Percentiles rank a stretch among this genome's conserved stretches.
phyloP scores from a whole-genome alignment of 192 early-diverging fungal genomes.

The Coemansia sp. region DNA sequence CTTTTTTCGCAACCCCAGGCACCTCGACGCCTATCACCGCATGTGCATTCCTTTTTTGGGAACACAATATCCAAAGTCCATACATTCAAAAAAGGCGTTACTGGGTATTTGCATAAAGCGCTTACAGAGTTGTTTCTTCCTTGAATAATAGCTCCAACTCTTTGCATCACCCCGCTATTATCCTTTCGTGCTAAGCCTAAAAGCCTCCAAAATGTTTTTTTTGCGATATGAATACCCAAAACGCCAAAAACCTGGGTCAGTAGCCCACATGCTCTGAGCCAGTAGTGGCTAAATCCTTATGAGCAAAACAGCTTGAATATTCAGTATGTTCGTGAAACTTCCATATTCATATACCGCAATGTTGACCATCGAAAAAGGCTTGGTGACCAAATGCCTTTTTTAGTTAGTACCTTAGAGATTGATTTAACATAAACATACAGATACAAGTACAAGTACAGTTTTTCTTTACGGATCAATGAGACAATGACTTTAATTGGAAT shows the following conservation, averaged over 20 bases:
- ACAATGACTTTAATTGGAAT: background rate
- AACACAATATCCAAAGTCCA: background rate
- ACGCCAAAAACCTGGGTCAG: background rate
- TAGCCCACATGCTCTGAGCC: background rate
- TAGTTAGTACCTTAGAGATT: background rate
- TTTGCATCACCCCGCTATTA: background rate
- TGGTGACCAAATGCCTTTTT: background rate
- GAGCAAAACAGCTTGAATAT: background rate
- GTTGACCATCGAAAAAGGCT: background rate
- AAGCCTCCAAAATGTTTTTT: background rate
- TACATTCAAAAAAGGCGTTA: background rate
- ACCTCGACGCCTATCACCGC: background rate
- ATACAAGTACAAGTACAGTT: background rate
- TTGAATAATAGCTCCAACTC: background rate
- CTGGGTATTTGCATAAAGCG: background rate
- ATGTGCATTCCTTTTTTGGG: background rate
- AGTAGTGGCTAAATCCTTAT: background rate
- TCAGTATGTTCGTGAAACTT: background rate
- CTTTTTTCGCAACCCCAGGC: background rate
- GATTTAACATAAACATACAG: background rate
- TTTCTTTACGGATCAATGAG: background rate
- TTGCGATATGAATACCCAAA: too few relatives aligned
- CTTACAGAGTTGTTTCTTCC: background rate
- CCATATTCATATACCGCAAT: background rate
- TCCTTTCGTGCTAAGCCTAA: conserved; percentile 2